A percentile compares a stretch with the other conserved stretches of the same genome.
These are phyloP conservation scores for Penicillium sp. DNA, from an alignment of 2,329 filamentous ascomycete genomes.

Conservation along the genomic window DNA sequence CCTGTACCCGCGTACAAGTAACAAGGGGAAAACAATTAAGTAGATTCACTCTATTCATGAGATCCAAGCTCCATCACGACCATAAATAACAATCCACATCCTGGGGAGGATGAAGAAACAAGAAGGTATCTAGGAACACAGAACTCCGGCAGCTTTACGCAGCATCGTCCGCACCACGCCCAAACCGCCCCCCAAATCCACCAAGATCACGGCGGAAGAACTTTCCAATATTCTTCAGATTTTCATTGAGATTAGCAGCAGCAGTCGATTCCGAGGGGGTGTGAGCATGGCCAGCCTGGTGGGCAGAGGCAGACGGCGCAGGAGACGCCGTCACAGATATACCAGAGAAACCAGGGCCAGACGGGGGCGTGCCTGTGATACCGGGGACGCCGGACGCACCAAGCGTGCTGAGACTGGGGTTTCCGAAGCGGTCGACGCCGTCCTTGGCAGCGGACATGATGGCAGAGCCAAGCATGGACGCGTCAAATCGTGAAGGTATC, in stretches of 20 bases:
- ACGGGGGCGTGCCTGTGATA: not conserved
- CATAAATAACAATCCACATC: not conserved
- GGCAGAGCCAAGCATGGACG: slow-evolving; percentile 79
- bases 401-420: slow-evolving; percentile 49
- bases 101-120: not conserved
- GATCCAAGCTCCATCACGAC: not conserved
- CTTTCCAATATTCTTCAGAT: slow-evolving; percentile 92
- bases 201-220: slow-evolving; percentile 91
- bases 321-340: slow-evolving; percentile 29
- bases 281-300: slow-evolving; percentile 23
- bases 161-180: slow-evolving; percentile 36
- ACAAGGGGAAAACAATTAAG: not conserved
- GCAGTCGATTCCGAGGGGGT: slow-evolving; percentile 35
- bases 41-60: not conserved
- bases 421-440: slow-evolving; percentile 75
- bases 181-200: slow-evolving; percentile 72
- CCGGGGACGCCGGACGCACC: slow-evolving; percentile 32
- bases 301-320: slow-evolving; percentile 21
- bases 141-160: not conserved
- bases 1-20: not conserved
- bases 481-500: slow-evolving; percentile 69
- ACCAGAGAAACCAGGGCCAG: slow-evolving; percentile 31
- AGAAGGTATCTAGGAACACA: not conserved
- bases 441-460: slow-evolving; percentile 86
- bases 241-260: slow-evolving; percentile 82